These are phyloP conservation scores for Colletotrichum liriopes DNA, from an alignment of 2,329 filamentous ascomycete species.

Conservation along the genomic window DNA sequence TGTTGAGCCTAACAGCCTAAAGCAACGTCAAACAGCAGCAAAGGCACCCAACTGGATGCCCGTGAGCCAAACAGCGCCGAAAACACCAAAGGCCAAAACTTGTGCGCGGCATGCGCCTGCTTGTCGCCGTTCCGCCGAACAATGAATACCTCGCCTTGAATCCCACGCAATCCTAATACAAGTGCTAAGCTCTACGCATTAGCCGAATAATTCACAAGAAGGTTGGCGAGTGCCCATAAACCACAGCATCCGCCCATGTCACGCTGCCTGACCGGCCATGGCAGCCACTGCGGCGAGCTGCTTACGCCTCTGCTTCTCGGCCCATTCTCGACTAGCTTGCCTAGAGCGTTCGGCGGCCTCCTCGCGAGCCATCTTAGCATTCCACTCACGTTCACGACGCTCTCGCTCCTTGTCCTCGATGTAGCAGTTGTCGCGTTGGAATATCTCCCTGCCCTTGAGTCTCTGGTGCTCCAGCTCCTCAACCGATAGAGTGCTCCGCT, in stretches of 20 bases:
- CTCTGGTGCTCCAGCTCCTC: slow-evolving; percentile 68
- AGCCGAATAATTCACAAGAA: slow-evolving; percentile 17
- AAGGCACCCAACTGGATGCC: not conserved
- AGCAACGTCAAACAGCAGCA: not conserved
- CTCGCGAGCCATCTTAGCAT: slow-evolving; percentile 69
- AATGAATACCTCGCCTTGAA: slow-evolving; percentile 8
- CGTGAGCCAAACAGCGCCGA: not conserved
- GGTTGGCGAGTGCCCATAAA: not conserved
- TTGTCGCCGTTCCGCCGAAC: not conserved
- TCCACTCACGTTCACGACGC: slow-evolving; percentile 67
- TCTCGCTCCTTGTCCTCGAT: slow-evolving; percentile 66
- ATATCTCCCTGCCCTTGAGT: slow-evolving; percentile 68
- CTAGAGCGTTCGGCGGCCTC: slow-evolving; percentile 75
- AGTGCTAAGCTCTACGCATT: slow-evolving; percentile 2
- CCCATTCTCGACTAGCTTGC: slow-evolving; percentile 73
- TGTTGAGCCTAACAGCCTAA: not conserved
- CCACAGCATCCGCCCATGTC: not conserved
- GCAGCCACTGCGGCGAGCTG: slow-evolving; percentile 44
- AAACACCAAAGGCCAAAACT: slow-evolving; percentile 4
- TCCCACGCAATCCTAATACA: slow-evolving; percentile 15
- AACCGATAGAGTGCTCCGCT: slow-evolving; percentile 65
- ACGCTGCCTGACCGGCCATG: slow-evolving; percentile 16
- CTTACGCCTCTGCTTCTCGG: slow-evolving; percentile 69
- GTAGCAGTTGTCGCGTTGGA: slow-evolving; percentile 66
- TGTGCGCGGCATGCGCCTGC: not conserved